Conservation (phyloP, 352 stramenopile species). For the Globisporangium paroecandrum region DNA sequence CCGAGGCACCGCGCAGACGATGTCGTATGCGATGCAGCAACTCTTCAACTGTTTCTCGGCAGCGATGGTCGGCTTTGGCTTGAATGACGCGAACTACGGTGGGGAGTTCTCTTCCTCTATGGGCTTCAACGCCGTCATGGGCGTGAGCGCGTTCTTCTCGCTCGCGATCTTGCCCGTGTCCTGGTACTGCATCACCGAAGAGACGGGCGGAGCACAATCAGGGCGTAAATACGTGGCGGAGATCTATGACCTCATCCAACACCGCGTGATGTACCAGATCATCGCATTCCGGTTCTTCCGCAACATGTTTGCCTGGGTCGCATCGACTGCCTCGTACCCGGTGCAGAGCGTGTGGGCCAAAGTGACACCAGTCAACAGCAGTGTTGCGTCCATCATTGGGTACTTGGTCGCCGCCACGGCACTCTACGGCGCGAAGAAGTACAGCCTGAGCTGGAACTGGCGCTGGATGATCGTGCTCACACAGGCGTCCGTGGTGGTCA, state of each 20-base stretch:
- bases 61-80: background rate
- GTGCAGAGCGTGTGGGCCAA: background rate
- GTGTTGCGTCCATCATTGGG: background rate
- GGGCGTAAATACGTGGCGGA: background rate
- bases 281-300: background rate
- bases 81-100: background rate
- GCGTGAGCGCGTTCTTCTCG: background rate
- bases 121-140: slow-evolving; percentile 2
- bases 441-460: background rate
- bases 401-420: background rate
- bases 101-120: background rate
- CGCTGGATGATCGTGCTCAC: background rate
- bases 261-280: background rate
- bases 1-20: background rate
- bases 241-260: background rate
- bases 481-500: background rate
- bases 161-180: background rate
- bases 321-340: background rate
- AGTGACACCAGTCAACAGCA: background rate
- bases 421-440: background rate
- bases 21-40: background rate
- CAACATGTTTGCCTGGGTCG: background rate
- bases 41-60: background rate
- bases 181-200: background rate
- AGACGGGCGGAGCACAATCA: background rate